Percentiles rank a stretch among this genome's conserved stretches.
Evolutionary conservation across 1,139 yeast genomes (phyloP).

Genomic region (Magnusiomyces ingens): DNA sequence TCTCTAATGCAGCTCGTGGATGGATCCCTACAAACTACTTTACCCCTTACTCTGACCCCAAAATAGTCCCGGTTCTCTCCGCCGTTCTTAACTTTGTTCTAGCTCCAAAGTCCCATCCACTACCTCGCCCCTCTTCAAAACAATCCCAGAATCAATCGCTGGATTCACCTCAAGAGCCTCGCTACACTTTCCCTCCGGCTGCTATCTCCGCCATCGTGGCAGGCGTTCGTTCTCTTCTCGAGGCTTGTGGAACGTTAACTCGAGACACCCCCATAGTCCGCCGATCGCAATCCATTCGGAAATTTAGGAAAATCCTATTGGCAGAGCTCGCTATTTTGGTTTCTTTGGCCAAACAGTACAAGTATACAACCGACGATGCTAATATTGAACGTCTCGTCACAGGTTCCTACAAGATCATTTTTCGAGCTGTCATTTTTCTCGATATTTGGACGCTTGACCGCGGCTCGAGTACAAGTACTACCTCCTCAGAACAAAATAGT

Average conservation of each 20-base stretch:
- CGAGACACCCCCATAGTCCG: constrained; percentile 75
- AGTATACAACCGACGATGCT: constrained; percentile 58
- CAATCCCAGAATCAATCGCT: neutral
- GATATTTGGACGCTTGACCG: constrained; percentile 53
- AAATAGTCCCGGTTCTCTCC: constrained; percentile 50
- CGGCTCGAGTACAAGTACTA: constrained; percentile 9
- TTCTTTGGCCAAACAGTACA: constrained; percentile 77
- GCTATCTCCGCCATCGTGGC: constrained; percentile 61
- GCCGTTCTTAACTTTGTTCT: constrained; percentile 71
- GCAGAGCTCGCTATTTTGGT: constrained; percentile 90
- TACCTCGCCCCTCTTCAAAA: constrained; percentile 12
- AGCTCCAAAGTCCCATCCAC: constrained; percentile 43
- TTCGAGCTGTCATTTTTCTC: constrained; percentile 65
- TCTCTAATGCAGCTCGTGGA: constrained; percentile 69
- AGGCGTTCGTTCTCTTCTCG: constrained; percentile 72
- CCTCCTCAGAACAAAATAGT: neutral
- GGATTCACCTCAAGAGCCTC: constrained; percentile 6
- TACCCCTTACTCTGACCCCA: constrained; percentile 43
- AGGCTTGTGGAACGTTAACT: constrained; percentile 76
- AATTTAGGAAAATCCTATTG: constrained; percentile 67
- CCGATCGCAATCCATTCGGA: constrained; percentile 60
- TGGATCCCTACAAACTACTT: constrained; percentile 98
- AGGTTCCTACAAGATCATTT: constrained; percentile 66
- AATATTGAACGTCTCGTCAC: constrained; percentile 66
- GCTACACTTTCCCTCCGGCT: constrained; percentile 33